These are phyloP conservation scores for Begonia loranthoides DNA, from an alignment of 306 rosid species.

Conservation along the genomic window DNA sequence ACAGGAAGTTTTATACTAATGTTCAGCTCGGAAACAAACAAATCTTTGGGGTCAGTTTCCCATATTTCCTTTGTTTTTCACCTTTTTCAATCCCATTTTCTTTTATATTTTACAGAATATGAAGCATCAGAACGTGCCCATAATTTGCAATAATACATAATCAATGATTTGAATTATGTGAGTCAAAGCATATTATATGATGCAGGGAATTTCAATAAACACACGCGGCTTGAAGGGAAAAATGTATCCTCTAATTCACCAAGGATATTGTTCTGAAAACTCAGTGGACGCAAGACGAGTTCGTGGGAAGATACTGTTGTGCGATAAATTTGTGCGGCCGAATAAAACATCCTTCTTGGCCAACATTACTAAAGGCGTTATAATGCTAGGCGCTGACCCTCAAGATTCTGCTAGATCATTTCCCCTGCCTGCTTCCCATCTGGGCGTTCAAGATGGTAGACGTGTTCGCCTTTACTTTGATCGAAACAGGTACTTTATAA, in stretches of 20 bases:
- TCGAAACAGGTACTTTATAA: constrained; percentile 8
- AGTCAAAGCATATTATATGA: constrained; percentile 1
- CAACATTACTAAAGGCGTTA: constrained; percentile 20
- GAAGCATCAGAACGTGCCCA: too few relatives aligned
- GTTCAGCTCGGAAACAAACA: constrained; percentile 23
- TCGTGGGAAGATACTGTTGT: constrained; percentile 40
- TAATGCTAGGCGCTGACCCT: background rate
- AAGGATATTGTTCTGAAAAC: constrained; percentile 12
- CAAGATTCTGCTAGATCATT: background rate
- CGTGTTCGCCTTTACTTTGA: constrained; percentile 8
- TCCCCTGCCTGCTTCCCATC: constrained; percentile 21
- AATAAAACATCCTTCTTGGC: background rate
- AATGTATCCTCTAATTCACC: constrained; percentile 23
- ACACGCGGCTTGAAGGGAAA: constrained; percentile 19
- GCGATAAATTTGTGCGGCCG: background rate
- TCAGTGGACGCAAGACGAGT: constrained; percentile 17
- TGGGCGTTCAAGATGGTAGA: background rate
- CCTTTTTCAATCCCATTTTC: background rate
- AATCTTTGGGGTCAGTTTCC: constrained; percentile 15
- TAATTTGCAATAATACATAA: background rate
- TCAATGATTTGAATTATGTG: background rate
- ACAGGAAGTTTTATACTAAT: constrained; percentile 20
- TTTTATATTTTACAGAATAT: background rate
- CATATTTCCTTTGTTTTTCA: background rate
- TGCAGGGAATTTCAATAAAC: constrained; percentile 38